Evolutionary conservation across 495 filamentous ascomycete species (phyloP).

Genomic region (Schizothecium vesticola): DNA sequence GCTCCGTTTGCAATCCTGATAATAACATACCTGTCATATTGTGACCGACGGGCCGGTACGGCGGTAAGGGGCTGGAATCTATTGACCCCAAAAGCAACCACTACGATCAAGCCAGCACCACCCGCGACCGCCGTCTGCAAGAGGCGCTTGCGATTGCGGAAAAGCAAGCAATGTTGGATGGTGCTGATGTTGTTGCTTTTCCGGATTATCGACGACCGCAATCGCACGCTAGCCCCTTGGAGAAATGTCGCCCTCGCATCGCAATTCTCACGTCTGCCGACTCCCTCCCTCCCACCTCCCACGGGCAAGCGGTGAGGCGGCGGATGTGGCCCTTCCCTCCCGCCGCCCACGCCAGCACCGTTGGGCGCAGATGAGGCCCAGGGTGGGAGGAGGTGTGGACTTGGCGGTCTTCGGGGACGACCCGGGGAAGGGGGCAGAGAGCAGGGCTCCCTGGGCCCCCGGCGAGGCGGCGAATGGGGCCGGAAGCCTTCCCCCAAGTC

Average conservation of each 20-base stretch:
- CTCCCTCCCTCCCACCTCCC: not conserved
- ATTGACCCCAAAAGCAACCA: not conserved
- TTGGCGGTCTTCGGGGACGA: conserved; percentile 13
- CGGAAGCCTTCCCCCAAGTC: conserved; percentile 4
- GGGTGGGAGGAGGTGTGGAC: not conserved
- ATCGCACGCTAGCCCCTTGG: not conserved
- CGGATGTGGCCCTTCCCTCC: not conserved
- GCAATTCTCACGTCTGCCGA: not conserved
- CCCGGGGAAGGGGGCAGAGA: conserved; percentile 13
- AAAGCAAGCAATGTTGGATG: not conserved
- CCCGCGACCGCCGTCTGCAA: not conserved
- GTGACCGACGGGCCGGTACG: not conserved
- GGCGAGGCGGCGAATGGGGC: conserved; percentile 19
- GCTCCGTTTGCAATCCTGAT: not conserved
- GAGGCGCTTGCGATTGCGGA: not conserved
- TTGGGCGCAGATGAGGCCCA: not conserved
- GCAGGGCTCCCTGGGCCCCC: conserved; percentile 5
- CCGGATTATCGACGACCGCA: not conserved
- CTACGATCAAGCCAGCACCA: not conserved
- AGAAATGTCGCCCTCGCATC: not conserved
- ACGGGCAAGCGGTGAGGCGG: conserved; percentile 22
- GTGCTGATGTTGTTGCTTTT: not conserved
- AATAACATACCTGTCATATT: not conserved
- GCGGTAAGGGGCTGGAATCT: not conserved
- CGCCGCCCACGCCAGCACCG: not conserved